A percentile compares a stretch with the other conserved stretches of the same genome.
These are phyloP conservation scores for Terfezia boudieri DNA, from an alignment of 495 filamentous ascomycete genomes.

Conservation along the genomic window DNA sequence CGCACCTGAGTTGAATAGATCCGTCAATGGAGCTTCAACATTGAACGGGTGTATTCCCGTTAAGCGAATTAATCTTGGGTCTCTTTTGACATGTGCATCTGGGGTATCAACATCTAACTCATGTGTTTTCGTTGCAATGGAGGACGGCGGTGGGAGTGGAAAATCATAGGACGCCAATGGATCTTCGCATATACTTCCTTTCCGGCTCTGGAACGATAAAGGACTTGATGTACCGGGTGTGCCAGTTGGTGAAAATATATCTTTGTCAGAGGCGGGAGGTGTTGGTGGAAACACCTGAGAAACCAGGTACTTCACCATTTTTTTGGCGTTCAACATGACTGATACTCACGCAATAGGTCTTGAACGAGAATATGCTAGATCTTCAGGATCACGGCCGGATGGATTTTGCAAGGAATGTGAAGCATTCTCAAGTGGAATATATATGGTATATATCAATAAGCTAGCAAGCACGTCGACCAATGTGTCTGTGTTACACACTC, in stretches of 20 bases:
- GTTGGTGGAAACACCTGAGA: conserved; percentile 5
- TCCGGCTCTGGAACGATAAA: neutral
- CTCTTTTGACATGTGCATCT: conserved; percentile 66
- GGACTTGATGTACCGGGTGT: neutral
- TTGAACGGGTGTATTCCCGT: conserved; percentile 92
- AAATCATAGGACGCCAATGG: conserved; percentile 20
- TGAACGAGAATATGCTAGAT: too few relatives aligned
- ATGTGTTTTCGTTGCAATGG: conserved; percentile 38
- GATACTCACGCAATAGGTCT: too few relatives aligned
- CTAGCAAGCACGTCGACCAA: too few relatives aligned
- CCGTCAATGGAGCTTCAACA: conserved; percentile 64
- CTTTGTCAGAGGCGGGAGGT: conserved; percentile 10
- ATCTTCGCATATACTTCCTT: conserved; percentile 3
- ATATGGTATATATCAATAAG: too few relatives aligned
- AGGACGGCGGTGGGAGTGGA: conserved; percentile 52
- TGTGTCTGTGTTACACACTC: too few relatives aligned
- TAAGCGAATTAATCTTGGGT: conserved; percentile 65
- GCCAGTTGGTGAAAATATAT: neutral
- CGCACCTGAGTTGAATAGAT: conserved; percentile 54
- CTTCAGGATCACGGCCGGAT: too few relatives aligned
- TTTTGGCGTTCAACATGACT: too few relatives aligned
- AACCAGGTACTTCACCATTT: too few relatives aligned
- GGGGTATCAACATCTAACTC: conserved; percentile 61
- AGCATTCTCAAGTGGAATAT: too few relatives aligned
- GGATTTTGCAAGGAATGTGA: too few relatives aligned